A percentile compares a stretch with the other conserved stretches of the same genome.
Conservation (phyloP, 2,329 filamentous ascomycete genomes). For the Aspergillus pseudoterreus region DNA sequence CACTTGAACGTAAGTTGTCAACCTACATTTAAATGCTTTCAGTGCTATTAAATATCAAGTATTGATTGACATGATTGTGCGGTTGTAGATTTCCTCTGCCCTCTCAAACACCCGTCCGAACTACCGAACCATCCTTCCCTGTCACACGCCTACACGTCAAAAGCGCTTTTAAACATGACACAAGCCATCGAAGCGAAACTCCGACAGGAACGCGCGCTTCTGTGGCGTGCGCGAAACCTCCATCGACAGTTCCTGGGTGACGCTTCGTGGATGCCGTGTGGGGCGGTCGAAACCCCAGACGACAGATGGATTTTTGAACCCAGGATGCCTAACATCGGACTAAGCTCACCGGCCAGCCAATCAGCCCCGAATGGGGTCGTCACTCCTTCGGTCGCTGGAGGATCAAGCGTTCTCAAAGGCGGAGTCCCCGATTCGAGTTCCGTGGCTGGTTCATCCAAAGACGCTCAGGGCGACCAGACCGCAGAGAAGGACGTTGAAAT, state of each 20-base stretch:
- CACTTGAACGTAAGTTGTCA: conserved; percentile 51
- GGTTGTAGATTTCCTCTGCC: conserved; percentile 52
- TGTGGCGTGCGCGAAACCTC: conserved; percentile 57
- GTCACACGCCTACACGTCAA: conserved; percentile 56
- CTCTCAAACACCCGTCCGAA: conserved; percentile 60
- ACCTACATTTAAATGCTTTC: not conserved
- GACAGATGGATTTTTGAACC: conserved; percentile 49
- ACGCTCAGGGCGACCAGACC: conserved; percentile 9
- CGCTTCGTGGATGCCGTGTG: conserved; percentile 56
- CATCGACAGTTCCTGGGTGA: conserved; percentile 59
- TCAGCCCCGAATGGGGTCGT: conserved; percentile 14
- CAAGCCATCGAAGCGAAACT: conserved; percentile 55
- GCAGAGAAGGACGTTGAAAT: conserved; percentile 32
- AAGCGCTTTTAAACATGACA: conserved; percentile 56
- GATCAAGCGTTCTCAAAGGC: conserved; percentile 7
- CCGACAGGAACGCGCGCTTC: conserved; percentile 52
- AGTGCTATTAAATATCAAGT: too few relatives aligned
- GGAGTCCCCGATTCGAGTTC: conserved; percentile 9
- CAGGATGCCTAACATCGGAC: conserved; percentile 15
- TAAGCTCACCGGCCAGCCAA: conserved; percentile 13
- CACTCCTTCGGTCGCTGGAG: conserved; percentile 8
- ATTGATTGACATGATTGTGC: not conserved
- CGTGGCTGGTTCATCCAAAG: conserved; percentile 6
- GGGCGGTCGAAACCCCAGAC: conserved; percentile 48
- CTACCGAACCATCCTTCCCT: conserved; percentile 58